phyloP scores from a whole-genome alignment of 306 rosid species.

The Quercus aquifolioides region DNA sequence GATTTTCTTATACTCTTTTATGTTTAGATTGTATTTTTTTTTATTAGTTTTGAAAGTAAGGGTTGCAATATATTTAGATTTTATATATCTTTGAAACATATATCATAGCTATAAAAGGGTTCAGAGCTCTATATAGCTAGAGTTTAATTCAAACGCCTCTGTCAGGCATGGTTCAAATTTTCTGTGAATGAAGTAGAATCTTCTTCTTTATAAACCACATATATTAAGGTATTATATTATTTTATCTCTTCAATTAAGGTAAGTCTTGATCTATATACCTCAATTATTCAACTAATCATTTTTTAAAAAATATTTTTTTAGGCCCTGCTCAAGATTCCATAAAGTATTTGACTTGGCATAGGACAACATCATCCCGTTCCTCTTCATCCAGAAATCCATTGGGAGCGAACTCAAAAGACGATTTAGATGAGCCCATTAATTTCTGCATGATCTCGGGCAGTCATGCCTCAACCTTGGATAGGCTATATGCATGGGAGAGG shows the following conservation, averaged over 20 bases:
- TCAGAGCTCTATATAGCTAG: neutral
- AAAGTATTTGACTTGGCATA: slow-evolving; percentile 88
- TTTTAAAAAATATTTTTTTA: slow-evolving; percentile 1
- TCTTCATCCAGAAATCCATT: slow-evolving; percentile 82
- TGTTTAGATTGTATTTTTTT: too few relatives aligned
- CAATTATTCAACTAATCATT: slow-evolving; percentile 21
- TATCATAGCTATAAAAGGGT: neutral
- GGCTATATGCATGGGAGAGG: slow-evolving; percentile 96
- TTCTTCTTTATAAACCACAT: neutral
- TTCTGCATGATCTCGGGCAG: slow-evolving; percentile 87
- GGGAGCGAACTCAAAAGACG: slow-evolving; percentile 65
- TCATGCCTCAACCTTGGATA: slow-evolving; percentile 95
- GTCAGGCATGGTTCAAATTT: neutral
- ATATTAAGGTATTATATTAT: neutral
- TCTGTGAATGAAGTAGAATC: neutral
- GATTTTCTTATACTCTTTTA: too few relatives aligned
- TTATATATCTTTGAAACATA: too few relatives aligned
- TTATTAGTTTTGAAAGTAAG: too few relatives aligned
- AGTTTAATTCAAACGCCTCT: neutral
- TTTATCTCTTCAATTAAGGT: neutral
- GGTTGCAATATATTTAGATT: too few relatives aligned
- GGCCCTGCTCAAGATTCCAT: slow-evolving; percentile 68
- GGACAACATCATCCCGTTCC: slow-evolving; percentile 79
- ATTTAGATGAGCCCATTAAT: slow-evolving; percentile 46
- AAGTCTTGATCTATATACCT: neutral